These are phyloP conservation scores for Monosporascus sp. DNA, from an alignment of 2,329 filamentous ascomycete genomes.

Conservation along the genomic window DNA sequence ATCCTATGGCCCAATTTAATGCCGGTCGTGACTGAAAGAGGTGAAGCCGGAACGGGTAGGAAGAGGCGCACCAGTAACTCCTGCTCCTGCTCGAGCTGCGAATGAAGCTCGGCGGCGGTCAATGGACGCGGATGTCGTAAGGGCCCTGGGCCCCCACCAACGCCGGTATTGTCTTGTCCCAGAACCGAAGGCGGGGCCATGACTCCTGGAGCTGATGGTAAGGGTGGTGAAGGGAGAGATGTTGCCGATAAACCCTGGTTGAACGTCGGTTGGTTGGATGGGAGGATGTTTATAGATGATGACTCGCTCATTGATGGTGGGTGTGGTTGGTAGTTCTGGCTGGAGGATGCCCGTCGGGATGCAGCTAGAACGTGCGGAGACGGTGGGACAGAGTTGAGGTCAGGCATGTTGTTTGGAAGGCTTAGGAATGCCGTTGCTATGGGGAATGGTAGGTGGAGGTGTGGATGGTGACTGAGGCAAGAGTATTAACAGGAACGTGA, in stretches of 20 bases:
- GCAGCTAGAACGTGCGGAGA: slow-evolving; percentile 40
- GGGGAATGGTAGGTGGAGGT: too few relatives aligned
- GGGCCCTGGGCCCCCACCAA: slow-evolving; percentile 60
- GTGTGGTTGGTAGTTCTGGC: slow-evolving; percentile 27
- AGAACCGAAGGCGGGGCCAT: slow-evolving; percentile 22
- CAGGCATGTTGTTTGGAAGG: slow-evolving; percentile 21
- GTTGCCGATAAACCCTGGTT: slow-evolving; percentile 27
- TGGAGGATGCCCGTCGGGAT: slow-evolving; percentile 38
- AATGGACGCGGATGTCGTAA: slow-evolving; percentile 81
- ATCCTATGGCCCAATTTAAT: neutral
- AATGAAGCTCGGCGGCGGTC: slow-evolving; percentile 82
- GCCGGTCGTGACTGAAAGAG: neutral
- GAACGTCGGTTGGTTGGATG: slow-evolving; percentile 38
- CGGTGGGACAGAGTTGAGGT: slow-evolving; percentile 50
- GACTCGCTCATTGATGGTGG: slow-evolving; percentile 31
- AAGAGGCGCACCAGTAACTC: slow-evolving; percentile 69
- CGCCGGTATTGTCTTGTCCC: slow-evolving; percentile 35
- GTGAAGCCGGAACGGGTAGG: neutral
- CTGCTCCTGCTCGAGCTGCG: slow-evolving; percentile 89
- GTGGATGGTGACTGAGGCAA: too few relatives aligned
- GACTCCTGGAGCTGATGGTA: slow-evolving; percentile 10
- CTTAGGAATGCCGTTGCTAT: too few relatives aligned
- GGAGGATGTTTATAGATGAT: slow-evolving; percentile 47
- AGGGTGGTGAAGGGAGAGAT: slow-evolving; percentile 26
- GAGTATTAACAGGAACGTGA: too few relatives aligned